Base-by-base conservation (phyloP, 768 basidiomycete species). In the Phaeotremella fagi region DNA sequence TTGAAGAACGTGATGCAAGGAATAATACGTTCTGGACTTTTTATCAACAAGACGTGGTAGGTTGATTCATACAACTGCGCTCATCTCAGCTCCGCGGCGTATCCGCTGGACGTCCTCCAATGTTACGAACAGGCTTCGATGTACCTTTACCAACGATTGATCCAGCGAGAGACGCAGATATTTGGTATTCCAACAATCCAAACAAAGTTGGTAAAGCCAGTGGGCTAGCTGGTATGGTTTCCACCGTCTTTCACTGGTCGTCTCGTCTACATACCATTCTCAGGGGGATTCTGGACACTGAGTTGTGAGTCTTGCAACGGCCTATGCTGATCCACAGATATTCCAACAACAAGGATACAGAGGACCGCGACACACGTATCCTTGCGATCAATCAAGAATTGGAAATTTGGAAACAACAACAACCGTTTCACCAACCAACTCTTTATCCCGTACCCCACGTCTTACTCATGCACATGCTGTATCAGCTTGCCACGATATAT, bases 221-320 rank as follows among this genome's bases (percentile, higher is more conserved):
- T 23, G 54, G 54, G 12, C n/a, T 31, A 6, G 35, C 7, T 24
- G 35, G 31, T 15, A 31, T 49, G 46, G 35, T 46, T 9, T 55
- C 54, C 18, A 49, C 54, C 14, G 46, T 43, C 9, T 48, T 55
- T 27, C 54, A 55, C 23, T 55, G 54, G 54, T 37, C 47, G n/a
- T n/a, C n/a, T n/a, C n/a, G n/a, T n/a, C n/a, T n/a, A n/a, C n/a
- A n/a, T n/a, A n/a, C n/a, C n/a, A n/a, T n/a, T n/a, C n/a, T n/a
- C n/a, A n/a, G n/a, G n/a, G n/a, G n/a, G n/a, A n/a, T n/a, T n/a
- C n/a, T n/a, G n/a, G n/a, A n/a, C n/a, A n/a, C n/a, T n/a, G n/a
- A n/a, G n/a, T n/a, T 36, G 54, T 46, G 14, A 37, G 38, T 18
- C 41, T 55, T 3, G 46, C 44, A 15, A 37, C 16, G 18, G 16